phyloP scores from a whole-genome alignment of 371 early-diverging fungal species.

The Sporodiniella umbellata region DNA sequence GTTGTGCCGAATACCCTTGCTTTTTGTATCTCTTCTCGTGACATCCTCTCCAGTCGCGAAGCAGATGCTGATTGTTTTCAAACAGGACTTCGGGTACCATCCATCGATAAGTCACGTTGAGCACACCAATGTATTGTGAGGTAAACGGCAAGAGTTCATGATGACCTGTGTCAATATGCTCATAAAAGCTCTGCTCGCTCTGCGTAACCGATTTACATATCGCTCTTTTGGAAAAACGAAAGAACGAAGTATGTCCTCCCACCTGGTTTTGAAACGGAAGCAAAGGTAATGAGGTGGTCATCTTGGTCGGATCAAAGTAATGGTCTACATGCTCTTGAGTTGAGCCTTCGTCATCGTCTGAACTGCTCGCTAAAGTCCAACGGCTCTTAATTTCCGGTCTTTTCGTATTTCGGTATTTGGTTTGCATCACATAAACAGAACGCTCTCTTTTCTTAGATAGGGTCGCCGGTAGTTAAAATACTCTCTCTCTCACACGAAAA shows the following conservation, averaged over 20 bases:
- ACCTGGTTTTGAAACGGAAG: slow-evolving; percentile 47
- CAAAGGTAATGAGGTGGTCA: slow-evolving; percentile 62
- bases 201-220: slow-evolving; percentile 65
- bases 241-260: slow-evolving; percentile 45
- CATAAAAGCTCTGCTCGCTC: slow-evolving; percentile 88
- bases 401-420: too few relatives aligned
- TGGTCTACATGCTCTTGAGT: slow-evolving; percentile 11
- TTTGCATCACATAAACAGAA: too few relatives aligned
- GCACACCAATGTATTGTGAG: slow-evolving; percentile 87
- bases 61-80: slow-evolving; percentile 76
- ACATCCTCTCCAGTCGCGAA: slow-evolving; percentile 39
- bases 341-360: slow-evolving; percentile 11
- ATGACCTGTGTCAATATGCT: slow-evolving; percentile 72
- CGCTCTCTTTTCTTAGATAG: too few relatives aligned
- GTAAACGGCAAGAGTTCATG: slow-evolving; percentile 83
- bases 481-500: too few relatives aligned
- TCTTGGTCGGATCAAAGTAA: slow-evolving; percentile 42
- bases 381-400: slow-evolving; percentile 2
- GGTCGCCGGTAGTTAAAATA: too few relatives aligned
- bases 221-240: slow-evolving; percentile 44
- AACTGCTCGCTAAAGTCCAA: not conserved
- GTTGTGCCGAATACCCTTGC: not conserved
- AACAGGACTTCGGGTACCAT: slow-evolving; percentile 68
- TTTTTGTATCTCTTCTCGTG: not conserved
- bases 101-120: slow-evolving; percentile 84